These are phyloP conservation scores for Neurospora pannonica DNA, from an alignment of 495 filamentous ascomycete species.

Conservation along the genomic window DNA sequence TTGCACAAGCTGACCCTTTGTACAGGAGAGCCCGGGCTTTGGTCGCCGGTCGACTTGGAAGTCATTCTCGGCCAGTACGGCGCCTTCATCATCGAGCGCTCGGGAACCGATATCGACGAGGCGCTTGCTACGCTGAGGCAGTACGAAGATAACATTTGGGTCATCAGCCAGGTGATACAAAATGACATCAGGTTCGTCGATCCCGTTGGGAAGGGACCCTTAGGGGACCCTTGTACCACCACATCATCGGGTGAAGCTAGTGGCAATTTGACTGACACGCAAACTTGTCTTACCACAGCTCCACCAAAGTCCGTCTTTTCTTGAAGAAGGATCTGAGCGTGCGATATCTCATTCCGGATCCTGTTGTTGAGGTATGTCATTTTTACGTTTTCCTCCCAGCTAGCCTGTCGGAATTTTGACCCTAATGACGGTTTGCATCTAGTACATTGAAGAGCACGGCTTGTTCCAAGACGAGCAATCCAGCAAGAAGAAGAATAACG, in stretches of 20 bases:
- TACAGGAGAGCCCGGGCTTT: conserved; percentile 50
- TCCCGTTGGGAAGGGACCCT: background rate
- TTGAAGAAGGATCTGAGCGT: conserved; percentile 73
- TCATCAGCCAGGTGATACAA: conserved; percentile 80
- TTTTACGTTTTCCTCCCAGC: background rate
- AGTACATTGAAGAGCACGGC: conserved; percentile 67
- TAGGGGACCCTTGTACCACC: background rate
- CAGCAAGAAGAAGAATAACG: conserved; percentile 23
- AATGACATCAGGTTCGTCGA: conserved; percentile 58
- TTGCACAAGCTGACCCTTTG: conserved; percentile 13
- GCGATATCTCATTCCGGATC: conserved; percentile 28
- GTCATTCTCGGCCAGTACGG: conserved; percentile 83
- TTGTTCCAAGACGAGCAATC: conserved; percentile 59
- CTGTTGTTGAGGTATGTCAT: conserved; percentile 19
- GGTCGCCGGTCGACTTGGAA: conserved; percentile 73
- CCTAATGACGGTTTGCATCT: conserved; percentile 42
- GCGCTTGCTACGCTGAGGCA: conserved; percentile 65
- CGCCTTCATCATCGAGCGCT: conserved; percentile 81
- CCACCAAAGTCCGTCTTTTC: conserved; percentile 82
- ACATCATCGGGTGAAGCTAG: background rate
- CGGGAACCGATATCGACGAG: conserved; percentile 81
- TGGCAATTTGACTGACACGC: background rate
- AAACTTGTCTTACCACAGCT: conserved; percentile 24
- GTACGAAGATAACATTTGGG: conserved; percentile 64
- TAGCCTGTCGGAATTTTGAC: conserved; percentile 19